Conservation (phyloP, 208 protist species). For the Leishmania arabica region DNA sequence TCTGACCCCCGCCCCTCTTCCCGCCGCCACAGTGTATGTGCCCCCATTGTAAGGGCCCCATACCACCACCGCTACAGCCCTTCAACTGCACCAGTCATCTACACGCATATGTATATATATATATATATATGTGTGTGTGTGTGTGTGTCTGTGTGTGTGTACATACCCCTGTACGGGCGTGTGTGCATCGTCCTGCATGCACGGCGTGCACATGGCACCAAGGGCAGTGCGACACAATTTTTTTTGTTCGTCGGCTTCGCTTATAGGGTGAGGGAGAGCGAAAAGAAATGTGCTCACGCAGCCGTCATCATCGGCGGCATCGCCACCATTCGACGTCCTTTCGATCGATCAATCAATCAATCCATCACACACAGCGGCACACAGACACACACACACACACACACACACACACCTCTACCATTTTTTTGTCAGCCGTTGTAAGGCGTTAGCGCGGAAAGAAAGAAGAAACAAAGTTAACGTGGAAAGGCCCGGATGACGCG, state of each 20-base stretch:
- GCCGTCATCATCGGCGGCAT: constrained; percentile 5
- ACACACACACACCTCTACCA: background rate
- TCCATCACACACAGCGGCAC: too few species aligned
- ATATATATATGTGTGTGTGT: too few species aligned
- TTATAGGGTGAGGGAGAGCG: background rate
- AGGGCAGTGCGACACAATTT: background rate
- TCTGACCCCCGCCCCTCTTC: background rate
- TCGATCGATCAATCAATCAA: too few species aligned
- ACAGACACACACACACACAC: too few species aligned
- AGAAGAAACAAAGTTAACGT: too few species aligned
- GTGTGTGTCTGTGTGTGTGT: background rate
- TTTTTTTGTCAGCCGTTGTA: background rate
- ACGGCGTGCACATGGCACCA: background rate
- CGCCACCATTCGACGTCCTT: background rate
- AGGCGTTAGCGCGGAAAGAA: too few species aligned
- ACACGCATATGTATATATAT: background rate
- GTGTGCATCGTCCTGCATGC: background rate
- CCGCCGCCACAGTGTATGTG: background rate
- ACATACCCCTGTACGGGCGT: background rate
- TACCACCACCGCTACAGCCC: background rate
- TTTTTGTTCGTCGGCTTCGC: background rate
- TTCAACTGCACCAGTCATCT: background rate
- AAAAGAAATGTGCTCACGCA: background rate
- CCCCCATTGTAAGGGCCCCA: background rate
- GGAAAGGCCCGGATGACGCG: too few species aligned